These are phyloP conservation scores for Moesziomyces parantarcticus DNA, from an alignment of 1,284 basidiomycete species.

Conservation along the genomic window DNA sequence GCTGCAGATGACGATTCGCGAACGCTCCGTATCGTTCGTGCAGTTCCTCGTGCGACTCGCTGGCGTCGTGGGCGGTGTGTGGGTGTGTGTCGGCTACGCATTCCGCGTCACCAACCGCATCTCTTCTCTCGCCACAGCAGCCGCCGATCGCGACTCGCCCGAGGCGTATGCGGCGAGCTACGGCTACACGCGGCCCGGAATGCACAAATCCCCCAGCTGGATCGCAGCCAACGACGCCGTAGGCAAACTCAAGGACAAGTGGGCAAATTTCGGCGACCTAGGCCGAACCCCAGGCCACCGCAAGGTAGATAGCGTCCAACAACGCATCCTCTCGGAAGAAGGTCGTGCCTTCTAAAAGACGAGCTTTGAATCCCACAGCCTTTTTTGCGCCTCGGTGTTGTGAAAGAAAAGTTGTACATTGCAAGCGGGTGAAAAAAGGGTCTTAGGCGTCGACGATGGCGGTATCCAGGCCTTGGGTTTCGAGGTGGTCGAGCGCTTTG, in stretches of 20 bases:
- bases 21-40: slow-evolving; percentile 83
- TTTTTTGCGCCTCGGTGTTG: neutral
- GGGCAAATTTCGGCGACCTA: slow-evolving; percentile 27
- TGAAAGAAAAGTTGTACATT: slow-evolving; percentile 15
- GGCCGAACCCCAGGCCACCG: slow-evolving; percentile 20
- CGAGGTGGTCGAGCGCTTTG: slow-evolving; percentile 57
- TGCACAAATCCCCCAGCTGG: slow-evolving; percentile 23
- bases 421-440: neutral
- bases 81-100: slow-evolving; percentile 63
- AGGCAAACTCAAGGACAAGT: slow-evolving; percentile 40
- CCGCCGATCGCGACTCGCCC: slow-evolving; percentile 24
- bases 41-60: slow-evolving; percentile 83
- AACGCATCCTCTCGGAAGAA: slow-evolving; percentile 49
- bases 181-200: slow-evolving; percentile 18
- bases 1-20: slow-evolving; percentile 82
- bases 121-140: slow-evolving; percentile 18
- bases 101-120: slow-evolving; percentile 55
- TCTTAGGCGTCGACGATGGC: slow-evolving; percentile 9
- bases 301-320: slow-evolving; percentile 49
- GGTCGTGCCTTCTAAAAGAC: slow-evolving; percentile 49
- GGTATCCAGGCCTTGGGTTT: slow-evolving; percentile 37
- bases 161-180: slow-evolving; percentile 38
- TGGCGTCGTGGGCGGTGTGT: slow-evolving; percentile 69
- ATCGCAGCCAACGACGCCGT: slow-evolving; percentile 19
- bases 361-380: neutral